Percentiles rank a stretch among this genome's conserved stretches.
These are phyloP conservation scores for Curvularia eragrostidis DNA, from an alignment of 2,329 filamentous ascomycete genomes.

Conservation along the genomic window DNA sequence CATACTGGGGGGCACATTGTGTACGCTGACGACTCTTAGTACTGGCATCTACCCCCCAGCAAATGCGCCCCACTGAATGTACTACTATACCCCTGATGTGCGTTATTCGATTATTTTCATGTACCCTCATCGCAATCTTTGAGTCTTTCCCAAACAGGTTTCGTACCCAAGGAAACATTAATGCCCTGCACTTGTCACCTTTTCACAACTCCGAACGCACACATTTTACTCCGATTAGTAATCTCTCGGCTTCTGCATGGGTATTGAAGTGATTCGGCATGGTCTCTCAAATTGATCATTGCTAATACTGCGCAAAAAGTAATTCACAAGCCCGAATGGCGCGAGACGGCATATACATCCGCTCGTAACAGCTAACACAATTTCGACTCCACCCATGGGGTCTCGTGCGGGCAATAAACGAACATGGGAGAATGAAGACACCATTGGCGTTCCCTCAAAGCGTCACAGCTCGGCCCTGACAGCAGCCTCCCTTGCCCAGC, in stretches of 20 bases:
- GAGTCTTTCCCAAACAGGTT: neutral
- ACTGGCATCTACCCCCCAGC: neutral
- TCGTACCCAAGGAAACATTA: slow-evolving; percentile 21
- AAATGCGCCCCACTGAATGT: slow-evolving; percentile 1
- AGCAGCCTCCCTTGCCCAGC: slow-evolving; percentile 19
- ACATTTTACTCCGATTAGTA: slow-evolving; percentile 25
- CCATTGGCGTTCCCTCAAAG: slow-evolving; percentile 23
- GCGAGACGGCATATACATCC: slow-evolving; percentile 24
- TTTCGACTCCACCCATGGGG: slow-evolving; percentile 38
- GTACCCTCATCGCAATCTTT: slow-evolving; percentile 4
- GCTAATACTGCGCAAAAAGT: slow-evolving; percentile 18
- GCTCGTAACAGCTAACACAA: slow-evolving; percentile 15
- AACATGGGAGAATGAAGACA: slow-evolving; percentile 40
- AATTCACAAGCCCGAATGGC: slow-evolving; percentile 33
- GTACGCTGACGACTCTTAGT: slow-evolving; percentile 16
- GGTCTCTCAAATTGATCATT: slow-evolving; percentile 15
- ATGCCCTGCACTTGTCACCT: slow-evolving; percentile 12
- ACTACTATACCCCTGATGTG: slow-evolving; percentile 4
- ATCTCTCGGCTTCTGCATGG: slow-evolving; percentile 26
- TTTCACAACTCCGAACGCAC: slow-evolving; percentile 17
- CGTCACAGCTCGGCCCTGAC: slow-evolving; percentile 25
- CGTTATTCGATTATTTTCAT: slow-evolving; percentile 7
- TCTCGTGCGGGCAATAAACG: slow-evolving; percentile 38
- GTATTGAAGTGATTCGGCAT: slow-evolving; percentile 17
- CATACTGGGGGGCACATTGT: slow-evolving; percentile 12